Percentiles rank a stretch among this genome's conserved stretches.
phyloP scores from a whole-genome alignment of 257 asterid species.

The Hygrophila difformis region DNA sequence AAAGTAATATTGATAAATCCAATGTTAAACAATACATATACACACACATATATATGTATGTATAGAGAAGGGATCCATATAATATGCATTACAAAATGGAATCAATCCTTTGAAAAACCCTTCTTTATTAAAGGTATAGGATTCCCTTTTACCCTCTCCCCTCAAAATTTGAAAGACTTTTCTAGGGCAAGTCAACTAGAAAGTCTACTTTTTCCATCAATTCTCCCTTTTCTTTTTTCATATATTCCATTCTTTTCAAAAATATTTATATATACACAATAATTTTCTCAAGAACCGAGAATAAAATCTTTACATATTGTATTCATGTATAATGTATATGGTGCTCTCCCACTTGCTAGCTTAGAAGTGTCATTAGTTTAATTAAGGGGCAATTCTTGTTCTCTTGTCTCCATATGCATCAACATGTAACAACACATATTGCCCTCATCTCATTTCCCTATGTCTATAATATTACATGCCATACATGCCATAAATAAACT shows the following conservation, averaged over 20 bases:
- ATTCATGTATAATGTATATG: not conserved
- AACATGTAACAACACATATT: conserved; percentile 10
- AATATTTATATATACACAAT: conserved; percentile 12
- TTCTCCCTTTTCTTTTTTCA: conserved; percentile 19
- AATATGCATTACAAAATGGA: no score
- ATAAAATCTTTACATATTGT: conserved; percentile 4
- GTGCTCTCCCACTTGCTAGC: no score
- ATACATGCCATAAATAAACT: conserved; percentile 14
- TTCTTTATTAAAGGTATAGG: conserved; percentile 44
- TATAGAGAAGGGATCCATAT: no score
- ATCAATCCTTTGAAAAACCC: no score
- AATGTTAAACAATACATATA: no score
- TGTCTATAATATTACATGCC: not conserved
- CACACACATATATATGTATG: no score
- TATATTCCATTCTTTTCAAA: conserved; percentile 29
- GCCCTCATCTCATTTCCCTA: conserved; percentile 1
- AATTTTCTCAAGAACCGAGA: conserved; percentile 6
- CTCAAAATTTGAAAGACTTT: conserved; percentile 58
- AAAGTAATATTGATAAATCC: no score
- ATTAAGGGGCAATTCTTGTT: conserved; percentile 12
- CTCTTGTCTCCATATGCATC: not conserved
- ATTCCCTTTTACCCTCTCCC: conserved; percentile 49
- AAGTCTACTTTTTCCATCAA: conserved; percentile 28
- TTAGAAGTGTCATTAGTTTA: not conserved
- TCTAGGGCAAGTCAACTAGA: conserved; percentile 79